Evolutionary conservation across 2,329 filamentous ascomycete genomes (phyloP).

Genomic region (Cercospora citrullina): DNA sequence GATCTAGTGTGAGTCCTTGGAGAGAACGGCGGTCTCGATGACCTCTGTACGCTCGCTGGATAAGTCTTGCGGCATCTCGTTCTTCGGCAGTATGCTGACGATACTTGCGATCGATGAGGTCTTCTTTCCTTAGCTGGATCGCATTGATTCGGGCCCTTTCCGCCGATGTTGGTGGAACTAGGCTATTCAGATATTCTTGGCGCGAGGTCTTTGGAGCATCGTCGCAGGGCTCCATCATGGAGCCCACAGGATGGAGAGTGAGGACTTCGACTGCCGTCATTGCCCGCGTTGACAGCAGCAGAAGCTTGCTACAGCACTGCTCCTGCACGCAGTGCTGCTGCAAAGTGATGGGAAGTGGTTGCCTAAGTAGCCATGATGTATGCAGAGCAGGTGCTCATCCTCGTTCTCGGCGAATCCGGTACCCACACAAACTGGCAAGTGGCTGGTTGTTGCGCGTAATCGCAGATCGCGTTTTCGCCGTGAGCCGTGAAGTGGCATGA

Average conservation of each 20-base stretch:
- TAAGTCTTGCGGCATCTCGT: conserved; percentile 35
- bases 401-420: conserved; percentile 1
- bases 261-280: neutral
- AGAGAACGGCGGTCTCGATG: conserved; percentile 72
- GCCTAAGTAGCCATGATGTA: neutral
- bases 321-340: neutral
- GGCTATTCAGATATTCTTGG: conserved; percentile 31
- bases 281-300: neutral
- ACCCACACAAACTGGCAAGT: neutral
- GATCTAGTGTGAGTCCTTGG: conserved; percentile 65
- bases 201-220: conserved; percentile 19
- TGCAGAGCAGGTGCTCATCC: neutral
- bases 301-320: neutral
- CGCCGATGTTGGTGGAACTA: conserved; percentile 25
- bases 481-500: neutral
- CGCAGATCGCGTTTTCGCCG: neutral
- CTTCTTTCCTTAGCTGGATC: conserved; percentile 31
- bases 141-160: conserved; percentile 30
- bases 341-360: neutral
- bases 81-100: conserved; percentile 27
- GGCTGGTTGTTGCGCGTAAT: neutral
- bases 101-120: conserved; percentile 31
- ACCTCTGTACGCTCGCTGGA: conserved; percentile 68
- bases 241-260: neutral
- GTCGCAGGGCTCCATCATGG: neutral